A percentile compares a stretch with the other conserved stretches of the same genome.
Evolutionary conservation across 768 basidiomycete species (phyloP).

Genomic region (Hericium coralloides): DNA sequence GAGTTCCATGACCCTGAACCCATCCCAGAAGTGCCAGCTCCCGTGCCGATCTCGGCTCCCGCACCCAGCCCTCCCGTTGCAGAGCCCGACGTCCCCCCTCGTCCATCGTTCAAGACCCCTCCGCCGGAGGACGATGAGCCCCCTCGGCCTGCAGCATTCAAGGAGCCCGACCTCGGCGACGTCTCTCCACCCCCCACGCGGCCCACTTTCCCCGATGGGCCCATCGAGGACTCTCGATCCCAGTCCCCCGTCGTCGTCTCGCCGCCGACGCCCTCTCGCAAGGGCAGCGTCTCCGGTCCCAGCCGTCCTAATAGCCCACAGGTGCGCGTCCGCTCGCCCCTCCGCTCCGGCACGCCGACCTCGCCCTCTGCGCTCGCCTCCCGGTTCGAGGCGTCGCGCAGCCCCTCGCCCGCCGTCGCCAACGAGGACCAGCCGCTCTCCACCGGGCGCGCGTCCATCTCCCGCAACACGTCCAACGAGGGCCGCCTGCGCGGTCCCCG

Average conservation of each 20-base stretch:
- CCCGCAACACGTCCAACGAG: constrained; percentile 8
- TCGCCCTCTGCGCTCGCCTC: not conserved
- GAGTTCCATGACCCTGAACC: not conserved
- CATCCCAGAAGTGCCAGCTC: not conserved
- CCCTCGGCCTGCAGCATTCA: constrained; percentile 29
- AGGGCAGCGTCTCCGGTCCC: constrained; percentile 31
- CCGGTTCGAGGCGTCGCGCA: not conserved
- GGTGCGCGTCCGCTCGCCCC: constrained; percentile 16
- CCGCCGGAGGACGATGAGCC: constrained; percentile 48
- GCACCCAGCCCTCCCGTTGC: constrained; percentile 13
- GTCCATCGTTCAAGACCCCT: constrained; percentile 54
- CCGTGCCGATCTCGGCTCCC: constrained; percentile 15
- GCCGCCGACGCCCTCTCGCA: constrained; percentile 44
- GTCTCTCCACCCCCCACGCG: not conserved
- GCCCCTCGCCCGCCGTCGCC: constrained; percentile 5
- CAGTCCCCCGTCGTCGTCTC: constrained; percentile 30
- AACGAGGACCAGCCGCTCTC: constrained; percentile 5
- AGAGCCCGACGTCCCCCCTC: constrained; percentile 16
- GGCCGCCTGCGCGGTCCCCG: constrained; percentile 7
- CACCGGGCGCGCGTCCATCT: constrained; percentile 6
- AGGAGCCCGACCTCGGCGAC: constrained; percentile 25
- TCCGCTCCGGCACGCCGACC: constrained; percentile 3
- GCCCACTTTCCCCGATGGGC: constrained; percentile 9
- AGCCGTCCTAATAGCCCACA: constrained; percentile 24
- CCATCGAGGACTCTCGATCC: constrained; percentile 20